Evolutionary conservation across 208 protist species (phyloP), one percentile per base, ranked within the genome.

Genomic region (Crithidia sp.): DNA sequence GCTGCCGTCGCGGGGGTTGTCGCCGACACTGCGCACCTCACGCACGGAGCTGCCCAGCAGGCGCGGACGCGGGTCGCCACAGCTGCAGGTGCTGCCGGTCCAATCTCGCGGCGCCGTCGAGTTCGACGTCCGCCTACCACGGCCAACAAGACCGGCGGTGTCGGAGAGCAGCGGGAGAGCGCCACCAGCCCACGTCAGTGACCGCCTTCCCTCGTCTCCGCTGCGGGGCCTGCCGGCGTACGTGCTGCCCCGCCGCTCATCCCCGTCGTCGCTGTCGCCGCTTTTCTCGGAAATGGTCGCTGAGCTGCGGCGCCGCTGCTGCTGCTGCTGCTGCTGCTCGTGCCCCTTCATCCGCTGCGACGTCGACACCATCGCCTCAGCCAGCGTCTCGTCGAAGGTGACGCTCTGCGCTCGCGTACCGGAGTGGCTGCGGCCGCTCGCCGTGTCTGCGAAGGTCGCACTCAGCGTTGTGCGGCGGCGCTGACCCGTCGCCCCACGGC

Each of bases 351-450:
- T 77, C 16, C 71, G 71, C 4, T 77, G 41, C 14, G 61, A 76
- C 8, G 83, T 86, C 40, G 79, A 81, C 40, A 91, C 62, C 70
- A 91, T 76, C 36, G 86, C 82, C 55, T 67, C 70, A 2, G 73
- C 86, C 13, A 88, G 52, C 16, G 49, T 64, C 28, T 39, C 76
- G 69, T 86, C 71, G 37, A 82, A 83, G 10, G n/a, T 60, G 13
- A 50, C 55, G n/a, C 50, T 45, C 8, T 61, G 19, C 17, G 63
- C 37, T 56, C 49, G 50, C 8, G 41, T 45, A 47, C 50, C 28
- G 17, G 40, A 53, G 14, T 19, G n/a, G 19, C 76, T 52, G 50
- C 49, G 55, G n/a, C 56, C 50, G 37, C 62, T 57, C 1, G 8
- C 50, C 36, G 47, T 6, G 4, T 49, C 49, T 0, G 61, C 61